Evolutionary conservation across 1,284 basidiomycete genomes (phyloP), one percentile per base, ranked within the genome.

Genomic region (Malassezia equina): DNA sequence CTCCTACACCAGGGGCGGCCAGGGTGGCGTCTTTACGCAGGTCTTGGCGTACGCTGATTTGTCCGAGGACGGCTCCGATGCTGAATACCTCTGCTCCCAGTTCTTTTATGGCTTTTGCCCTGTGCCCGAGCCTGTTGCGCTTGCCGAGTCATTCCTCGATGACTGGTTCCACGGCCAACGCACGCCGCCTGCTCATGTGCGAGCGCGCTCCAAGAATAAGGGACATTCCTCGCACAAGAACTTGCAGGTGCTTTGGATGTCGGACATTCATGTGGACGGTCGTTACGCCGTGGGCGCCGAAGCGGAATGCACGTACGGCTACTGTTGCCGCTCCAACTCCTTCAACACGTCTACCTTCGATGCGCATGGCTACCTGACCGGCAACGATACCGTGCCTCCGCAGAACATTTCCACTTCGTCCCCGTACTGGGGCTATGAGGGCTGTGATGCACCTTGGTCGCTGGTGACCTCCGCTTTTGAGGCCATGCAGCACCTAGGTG

Each of bases 211-310:
- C 7, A 36, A 46, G 33, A 19, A 24, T 7, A 23, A 25, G 6
- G 51, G 43, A 2, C 19, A 0, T 4, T 33, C 52, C 2, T 49
- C 52, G 7, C 47, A 54, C 43, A 33, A 81, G 63, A 78, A 81
- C 41, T 75, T 87, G 32, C 85, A 84, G 65, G 82, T 88, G 1
- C 75, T 88, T 33, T 86, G 88, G 66, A 63, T 88, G 11, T 86
- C 84, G 0, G 86, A 88, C 64, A 78, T 86, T 54, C 86, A 88
- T 72, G 75, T 88, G 46, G 86, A 88, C 67, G 83, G 86, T 81
- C 83, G 84, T 24, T 88, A 81, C 67, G 79, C 83, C 9, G 86
- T 81, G 31, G 83, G 84, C 13, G 77, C 83, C 4, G 86, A 88
- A 73, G 84, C 82, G 6, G 83, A 85, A 63, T 88, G 86, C 68